Base-by-base conservation (phyloP, 2,329 filamentous ascomycete species). In the Nothophaeocryptopus gaeumannii region DNA sequence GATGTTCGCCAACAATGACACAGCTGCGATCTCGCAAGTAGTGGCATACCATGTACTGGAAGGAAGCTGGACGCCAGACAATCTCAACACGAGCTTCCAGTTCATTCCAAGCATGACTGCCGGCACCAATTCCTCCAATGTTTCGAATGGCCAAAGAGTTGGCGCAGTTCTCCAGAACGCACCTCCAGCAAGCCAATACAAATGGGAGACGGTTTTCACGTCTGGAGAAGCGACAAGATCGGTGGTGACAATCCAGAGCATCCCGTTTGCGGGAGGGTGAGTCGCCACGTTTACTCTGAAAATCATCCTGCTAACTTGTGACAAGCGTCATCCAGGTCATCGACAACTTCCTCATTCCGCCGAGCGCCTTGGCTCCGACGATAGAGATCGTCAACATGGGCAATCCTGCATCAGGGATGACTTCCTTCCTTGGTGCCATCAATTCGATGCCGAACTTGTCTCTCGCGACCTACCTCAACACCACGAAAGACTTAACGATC, bases 311-410 rank as follows among this genome's bases (percentile, higher is more conserved):
- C 20, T 37, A 20, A 40, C 39, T 33, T 10, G 31, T 16, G 3
- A 26, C 8, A 14, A 79, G 79, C 20, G 68, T 78, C 29, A 74
- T 84, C 2, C 78, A 81, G 44, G 63, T 79, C 5, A 70, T 80
- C 43, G 77, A 80, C 64, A 75, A 74, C 31, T 67, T 80, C 15
- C 66, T 80, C 36, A 70, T 77, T 1, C 75, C 78, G 2, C 79
- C 78, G 0, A 51, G 63, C 13, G 72, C 70, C 32, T 60, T 76
- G 14, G 69, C 73, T 7, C 61, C 61, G 12, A 78, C 75, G 0
- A 66, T 75, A 1, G 51, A 50, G 14, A 30, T 42, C n/a, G 56
- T 51, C 45, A 56, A 58, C 39, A 26, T 54, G 10, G 48, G 48
- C 33, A 50, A 51, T 42, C 49, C 68, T 1, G 60, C 66, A 8